Conservation (phyloP, 495 filamentous ascomycete genomes). For the Coniosporium apollinis region DNA sequence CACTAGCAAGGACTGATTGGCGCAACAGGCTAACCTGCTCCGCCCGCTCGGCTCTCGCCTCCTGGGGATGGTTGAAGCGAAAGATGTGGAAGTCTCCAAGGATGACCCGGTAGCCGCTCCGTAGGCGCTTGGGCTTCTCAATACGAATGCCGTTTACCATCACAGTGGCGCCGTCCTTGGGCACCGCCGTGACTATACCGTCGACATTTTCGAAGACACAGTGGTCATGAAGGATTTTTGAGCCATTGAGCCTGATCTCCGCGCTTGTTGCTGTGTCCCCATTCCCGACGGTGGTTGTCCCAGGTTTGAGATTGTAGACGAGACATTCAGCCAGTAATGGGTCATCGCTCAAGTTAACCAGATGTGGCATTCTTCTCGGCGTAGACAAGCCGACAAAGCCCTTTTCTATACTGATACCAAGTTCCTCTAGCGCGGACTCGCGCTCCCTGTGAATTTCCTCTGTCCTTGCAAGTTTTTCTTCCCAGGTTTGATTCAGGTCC, state of each 20-base stretch:
- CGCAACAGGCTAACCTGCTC: conserved; percentile 67
- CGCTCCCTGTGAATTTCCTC: conserved; percentile 96
- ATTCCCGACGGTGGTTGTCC: conserved; percentile 82
- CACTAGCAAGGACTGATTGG: conserved; percentile 72
- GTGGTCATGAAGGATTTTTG: conserved; percentile 79
- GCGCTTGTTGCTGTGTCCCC: conserved; percentile 63
- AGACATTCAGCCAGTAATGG: conserved; percentile 90
- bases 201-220: conserved; percentile 88
- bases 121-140: conserved; percentile 61
- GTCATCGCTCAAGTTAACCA: conserved; percentile 96
- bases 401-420: conserved; percentile 97
- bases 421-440: conserved; percentile 84
- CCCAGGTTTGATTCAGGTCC: conserved; percentile 98
- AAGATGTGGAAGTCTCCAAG: conserved; percentile 98
- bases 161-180: conserved; percentile 75
- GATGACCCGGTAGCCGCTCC: conserved; percentile 88
- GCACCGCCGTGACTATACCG: conserved; percentile 76
- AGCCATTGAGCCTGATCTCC: conserved; percentile 88
- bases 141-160: conserved; percentile 95
- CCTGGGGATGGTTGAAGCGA: conserved; percentile 93
- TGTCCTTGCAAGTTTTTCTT: conserved; percentile 86
- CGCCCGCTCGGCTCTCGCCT: conserved; percentile 82
- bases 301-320: conserved; percentile 96
- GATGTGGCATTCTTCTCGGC: conserved; percentile 96
- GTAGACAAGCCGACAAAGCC: conserved; percentile 91